These are phyloP conservation scores for Exobasidium rhododendri DNA, from an alignment of 1,284 basidiomycete species.

Conservation along the genomic window DNA sequence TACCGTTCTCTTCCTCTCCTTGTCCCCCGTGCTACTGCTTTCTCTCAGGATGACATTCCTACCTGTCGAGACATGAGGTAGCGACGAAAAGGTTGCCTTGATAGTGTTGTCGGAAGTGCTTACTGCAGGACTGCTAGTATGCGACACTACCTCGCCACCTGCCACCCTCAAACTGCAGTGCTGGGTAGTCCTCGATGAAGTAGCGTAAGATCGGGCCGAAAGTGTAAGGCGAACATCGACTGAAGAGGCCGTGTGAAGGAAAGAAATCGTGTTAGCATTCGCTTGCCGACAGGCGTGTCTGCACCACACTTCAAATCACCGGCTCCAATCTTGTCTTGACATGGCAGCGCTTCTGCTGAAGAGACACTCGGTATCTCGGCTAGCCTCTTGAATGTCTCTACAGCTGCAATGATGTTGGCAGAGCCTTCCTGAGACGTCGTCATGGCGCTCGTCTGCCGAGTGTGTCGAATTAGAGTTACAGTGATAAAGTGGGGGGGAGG, in stretches of 20 bases:
- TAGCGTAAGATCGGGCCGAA: neutral
- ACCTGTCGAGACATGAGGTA: neutral
- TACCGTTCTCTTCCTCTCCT: conserved; percentile 61
- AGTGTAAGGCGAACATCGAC: neutral
- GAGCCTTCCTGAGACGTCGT: neutral
- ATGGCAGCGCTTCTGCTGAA: neutral
- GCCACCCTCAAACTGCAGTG: neutral
- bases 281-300: too few relatives aligned
- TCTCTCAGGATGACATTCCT: conserved; percentile 1
- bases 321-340: too few relatives aligned
- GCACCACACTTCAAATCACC: too few relatives aligned
- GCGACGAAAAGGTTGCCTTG: conserved; percentile 9
- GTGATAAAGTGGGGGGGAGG: neutral
- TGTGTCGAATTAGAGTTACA: neutral
- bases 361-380: conserved; percentile 7
- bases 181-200: neutral
- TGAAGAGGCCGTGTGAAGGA: neutral
- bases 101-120: neutral
- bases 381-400: neutral
- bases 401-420: neutral
- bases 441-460: neutral
- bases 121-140: neutral
- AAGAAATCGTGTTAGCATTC: too few relatives aligned
- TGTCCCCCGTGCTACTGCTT: neutral
- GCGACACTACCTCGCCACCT: neutral